Evolutionary conservation across 176 grass and related monocot species (phyloP), one percentile per base, ranked within the genome.

Genomic region (Avena insularis): DNA sequence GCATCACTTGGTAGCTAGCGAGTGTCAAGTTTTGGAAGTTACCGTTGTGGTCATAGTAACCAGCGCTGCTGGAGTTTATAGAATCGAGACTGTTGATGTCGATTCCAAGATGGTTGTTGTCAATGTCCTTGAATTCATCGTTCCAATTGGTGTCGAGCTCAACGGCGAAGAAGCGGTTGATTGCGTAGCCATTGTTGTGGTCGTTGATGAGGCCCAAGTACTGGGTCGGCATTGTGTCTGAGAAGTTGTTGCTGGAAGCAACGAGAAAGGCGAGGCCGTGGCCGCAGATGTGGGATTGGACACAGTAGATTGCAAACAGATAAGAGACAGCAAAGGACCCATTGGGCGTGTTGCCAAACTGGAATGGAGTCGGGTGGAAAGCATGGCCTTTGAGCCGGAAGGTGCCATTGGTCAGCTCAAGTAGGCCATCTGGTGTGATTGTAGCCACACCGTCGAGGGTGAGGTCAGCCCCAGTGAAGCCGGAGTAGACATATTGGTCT

Each of bases 21-120:
- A 87, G 71, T 0, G 33, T 87, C 59, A 82, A 2, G 35, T 82
- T 82, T 17, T 64, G 58, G n/a, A 87, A 82, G 1, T 15, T 66
- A 65, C 86, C 79, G 25, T 55, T 14, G 2, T 90, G 25, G 23
- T 25, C 14, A 11, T 82, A 83, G 50, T 86, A 86, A 2, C 89
- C 89, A 0, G 84, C 79, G 0, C 2, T 16, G 62, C 1, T 11
- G 20, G 84, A 77, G 2, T 62, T 6, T 0, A 78, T 2, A 0
- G 89, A 90, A 0, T 7, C 1, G 2, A 90, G 51, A 5, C 54
- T 15, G 12, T 90, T 71, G 79, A 90, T 47, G 14, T 90, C 79
- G n/a, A 90, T 29, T 6, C 88, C 88, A 4, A 90, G 83, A 45
- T 90, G 88, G 4, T 90, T 90, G 49, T 82, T 43, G 59, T 83